Conservation (phyloP, 495 filamentous ascomycete genomes). For the Penicillium chermesinum region DNA sequence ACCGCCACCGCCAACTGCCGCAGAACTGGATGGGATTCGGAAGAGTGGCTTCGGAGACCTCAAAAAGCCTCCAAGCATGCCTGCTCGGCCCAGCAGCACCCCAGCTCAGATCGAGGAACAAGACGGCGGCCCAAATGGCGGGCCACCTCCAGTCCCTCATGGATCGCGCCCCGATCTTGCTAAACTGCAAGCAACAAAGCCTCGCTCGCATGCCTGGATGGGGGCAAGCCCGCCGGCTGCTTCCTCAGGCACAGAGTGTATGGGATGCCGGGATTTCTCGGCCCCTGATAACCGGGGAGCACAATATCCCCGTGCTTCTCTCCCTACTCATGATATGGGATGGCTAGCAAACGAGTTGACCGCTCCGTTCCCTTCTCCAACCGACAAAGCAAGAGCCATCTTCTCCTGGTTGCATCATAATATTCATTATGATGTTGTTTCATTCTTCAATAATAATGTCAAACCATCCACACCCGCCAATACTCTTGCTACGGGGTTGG, state of each 20-base stretch:
- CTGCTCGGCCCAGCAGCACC: constrained; percentile 15
- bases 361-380: constrained; percentile 68
- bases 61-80: constrained; percentile 27
- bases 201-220: constrained; percentile 29
- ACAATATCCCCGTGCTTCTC: constrained; percentile 63
- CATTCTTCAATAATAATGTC: constrained; percentile 68
- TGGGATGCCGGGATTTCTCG: constrained; percentile 84
- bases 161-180: constrained; percentile 55
- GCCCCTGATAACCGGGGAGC: constrained; percentile 72
- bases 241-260: constrained; percentile 47
- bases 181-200: constrained; percentile 50
- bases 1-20: constrained; percentile 31
- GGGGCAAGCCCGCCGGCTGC: constrained; percentile 5
- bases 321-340: constrained; percentile 59
- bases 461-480: constrained; percentile 60
- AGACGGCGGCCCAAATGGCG: constrained; percentile 15
- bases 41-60: constrained; percentile 36
- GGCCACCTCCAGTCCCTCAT: constrained; percentile 53
- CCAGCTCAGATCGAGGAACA: too few relatives aligned
- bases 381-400: constrained; percentile 86
- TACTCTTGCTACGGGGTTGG: constrained; percentile 66
- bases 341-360: constrained; percentile 76
- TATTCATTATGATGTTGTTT: constrained; percentile 71
- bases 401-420: constrained; percentile 98
- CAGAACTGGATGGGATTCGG: constrained; percentile 29